A percentile compares a stretch with the other conserved stretches of the same genome.
Conservation (phyloP, 108 stramenopile genomes). For the Nitzschia sp. region DNA sequence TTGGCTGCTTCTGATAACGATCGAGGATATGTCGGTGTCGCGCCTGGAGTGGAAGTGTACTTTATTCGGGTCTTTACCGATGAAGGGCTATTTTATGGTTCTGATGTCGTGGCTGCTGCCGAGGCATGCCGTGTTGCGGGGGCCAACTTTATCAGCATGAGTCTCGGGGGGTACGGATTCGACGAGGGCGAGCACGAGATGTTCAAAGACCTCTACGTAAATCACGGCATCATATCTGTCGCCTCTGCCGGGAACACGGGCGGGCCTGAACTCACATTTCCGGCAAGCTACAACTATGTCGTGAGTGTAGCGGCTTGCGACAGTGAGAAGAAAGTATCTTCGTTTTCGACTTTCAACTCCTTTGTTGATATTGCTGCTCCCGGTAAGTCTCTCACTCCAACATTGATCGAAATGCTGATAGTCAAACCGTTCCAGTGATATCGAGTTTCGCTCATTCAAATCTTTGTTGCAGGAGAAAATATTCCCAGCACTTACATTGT, state of each 20-base stretch:
- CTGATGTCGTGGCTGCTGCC: conserved; percentile 44
- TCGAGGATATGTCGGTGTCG: conserved; percentile 39
- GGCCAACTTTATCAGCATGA: conserved; percentile 50
- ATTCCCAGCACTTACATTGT: conserved; percentile 46
- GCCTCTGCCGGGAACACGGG: conserved; percentile 68
- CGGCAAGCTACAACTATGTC: conserved; percentile 49
- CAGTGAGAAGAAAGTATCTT: conserved; percentile 20
- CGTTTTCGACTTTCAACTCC: conserved; percentile 48
- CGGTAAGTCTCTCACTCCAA: conserved; percentile 24
- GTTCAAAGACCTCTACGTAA: conserved; percentile 35
- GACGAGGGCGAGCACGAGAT: conserved; percentile 20
- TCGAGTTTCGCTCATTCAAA: background rate
- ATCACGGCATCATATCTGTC: conserved; percentile 45
- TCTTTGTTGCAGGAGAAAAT: conserved; percentile 9
- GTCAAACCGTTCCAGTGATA: background rate
- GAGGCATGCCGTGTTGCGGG: conserved; percentile 44
- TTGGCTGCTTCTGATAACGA: conserved; percentile 46
- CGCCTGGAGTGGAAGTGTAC: conserved; percentile 35
- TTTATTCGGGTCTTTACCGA: conserved; percentile 47
- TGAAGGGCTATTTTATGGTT: conserved; percentile 32
- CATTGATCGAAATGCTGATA: background rate
- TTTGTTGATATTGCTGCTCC: conserved; percentile 62
- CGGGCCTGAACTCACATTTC: conserved; percentile 31
- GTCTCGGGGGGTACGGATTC: conserved; percentile 39
- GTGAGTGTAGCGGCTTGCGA: conserved; percentile 54